Base-by-base conservation (phyloP, 2,329 filamentous ascomycete genomes). In the Calonectria crousiana region DNA sequence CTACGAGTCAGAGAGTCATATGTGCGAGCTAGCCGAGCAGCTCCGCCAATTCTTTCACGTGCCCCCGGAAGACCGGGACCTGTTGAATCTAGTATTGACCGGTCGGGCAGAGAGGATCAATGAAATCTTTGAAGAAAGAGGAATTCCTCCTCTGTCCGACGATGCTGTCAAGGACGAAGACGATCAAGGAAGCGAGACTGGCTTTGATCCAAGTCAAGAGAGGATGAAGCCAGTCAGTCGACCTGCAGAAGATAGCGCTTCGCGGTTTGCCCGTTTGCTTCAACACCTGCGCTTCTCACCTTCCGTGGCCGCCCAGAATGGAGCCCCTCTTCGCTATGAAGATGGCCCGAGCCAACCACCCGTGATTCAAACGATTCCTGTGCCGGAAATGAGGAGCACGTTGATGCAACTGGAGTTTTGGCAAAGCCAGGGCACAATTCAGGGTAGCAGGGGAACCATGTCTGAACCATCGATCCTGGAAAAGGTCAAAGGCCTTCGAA, bases 11-110 rank as follows among this genome's bases (percentile, higher is more conserved):
- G 71, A 73, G 23, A 2, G 47, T 14, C 18, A 64, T n/a, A 44
- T 56, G 3, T 73, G 44, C 13, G 66, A 73, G 34, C 28, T 73
- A 20, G 53, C 71, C 8, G 71, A 73, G 32, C 66, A 69, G n/a
- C 36, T 73, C 18, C 44, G 71, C 8, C 58, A 56, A 18, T 69
- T 73, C 16, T 73, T 64, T 34, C 34, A 49, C 36, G 64, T 73
- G 16, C 20, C 66, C 1, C n/a, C 34, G 23, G 32, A 69, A 44
- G 34, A 69, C 16, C 68, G 66, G 5, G 66, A 73, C 32, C 28
- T 69, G 8, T 9, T 69, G 41, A 69, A 51, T 18, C 28, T 69
- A 6, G 47, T 49, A 28, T 53, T 73, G 14, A 69, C 44, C 5
- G 47, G 28, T 16, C 44, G 14, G 16, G 28, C 28, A 10, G 44